A percentile compares a stretch with the other conserved stretches of the same genome.
Conservation (phyloP, 805 yeast genomes). For the Candida easanensis region DNA sequence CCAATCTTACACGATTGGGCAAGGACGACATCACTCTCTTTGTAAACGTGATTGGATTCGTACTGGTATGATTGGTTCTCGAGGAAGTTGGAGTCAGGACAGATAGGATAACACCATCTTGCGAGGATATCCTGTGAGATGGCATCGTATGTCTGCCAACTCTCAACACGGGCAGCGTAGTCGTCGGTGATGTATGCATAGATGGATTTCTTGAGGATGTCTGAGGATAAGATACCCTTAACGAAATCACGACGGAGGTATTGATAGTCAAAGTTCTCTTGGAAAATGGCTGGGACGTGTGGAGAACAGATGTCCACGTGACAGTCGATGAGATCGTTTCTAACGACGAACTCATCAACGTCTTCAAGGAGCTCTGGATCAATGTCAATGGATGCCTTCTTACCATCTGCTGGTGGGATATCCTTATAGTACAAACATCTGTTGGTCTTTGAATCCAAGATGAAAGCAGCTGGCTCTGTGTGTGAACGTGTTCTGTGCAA, state of each 20-base stretch:
- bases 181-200: conserved; percentile 81
- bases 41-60: conserved; percentile 83
- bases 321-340: conserved; percentile 95
- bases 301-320: conserved; percentile 95
- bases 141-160: conserved; percentile 91
- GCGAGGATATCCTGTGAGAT: conserved; percentile 86
- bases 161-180: conserved; percentile 92
- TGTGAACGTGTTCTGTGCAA: conserved; percentile 81
- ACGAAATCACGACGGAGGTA: conserved; percentile 82
- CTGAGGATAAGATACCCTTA: conserved; percentile 86
- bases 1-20: conserved; percentile 92
- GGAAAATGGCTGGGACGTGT: conserved; percentile 91
- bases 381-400: conserved; percentile 51
- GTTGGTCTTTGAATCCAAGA: conserved; percentile 68
- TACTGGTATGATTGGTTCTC: conserved; percentile 73
- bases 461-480: conserved; percentile 79
- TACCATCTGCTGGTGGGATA: conserved; percentile 50
- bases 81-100: conserved; percentile 78
- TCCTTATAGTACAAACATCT: conserved; percentile 84
- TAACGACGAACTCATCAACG: conserved; percentile 70
- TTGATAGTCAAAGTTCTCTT: conserved; percentile 95
- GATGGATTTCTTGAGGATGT: conserved; percentile 83
- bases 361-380: conserved; percentile 81
- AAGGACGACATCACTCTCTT: conserved; percentile 81
- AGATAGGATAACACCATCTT: conserved; percentile 90